Evolutionary conservation across 2,329 filamentous ascomycete species (phyloP).

Genomic region (Elsinoe perseae): DNA sequence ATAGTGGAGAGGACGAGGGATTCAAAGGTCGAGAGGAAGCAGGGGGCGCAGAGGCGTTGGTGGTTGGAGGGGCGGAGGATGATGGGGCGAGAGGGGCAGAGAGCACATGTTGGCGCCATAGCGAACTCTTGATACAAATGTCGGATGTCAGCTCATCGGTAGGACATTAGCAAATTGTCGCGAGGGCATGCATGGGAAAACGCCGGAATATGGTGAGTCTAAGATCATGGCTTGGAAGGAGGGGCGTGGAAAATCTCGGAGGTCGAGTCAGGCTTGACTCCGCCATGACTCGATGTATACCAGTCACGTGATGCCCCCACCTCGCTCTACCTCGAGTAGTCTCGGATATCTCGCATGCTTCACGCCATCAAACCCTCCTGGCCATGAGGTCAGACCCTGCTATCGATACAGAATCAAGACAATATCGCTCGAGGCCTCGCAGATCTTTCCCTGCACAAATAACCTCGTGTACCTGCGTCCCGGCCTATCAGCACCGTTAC

Average conservation of each 20-base stretch:
- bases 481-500: neutral
- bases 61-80: slow-evolving; percentile 94
- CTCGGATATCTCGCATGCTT: too few species aligned
- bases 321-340: neutral
- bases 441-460: neutral
- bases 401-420: neutral
- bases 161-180: too few species aligned
- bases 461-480: slow-evolving; percentile 7
- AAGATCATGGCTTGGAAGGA: neutral
- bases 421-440: neutral
- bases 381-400: neutral
- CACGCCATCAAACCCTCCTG: too few species aligned
- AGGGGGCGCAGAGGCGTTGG: slow-evolving; percentile 82
- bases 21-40: slow-evolving; percentile 84
- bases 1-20: slow-evolving; percentile 93
- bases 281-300: neutral
- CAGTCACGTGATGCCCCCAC: neutral
- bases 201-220: neutral
- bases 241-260: slow-evolving; percentile 7
- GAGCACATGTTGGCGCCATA: slow-evolving; percentile 61
- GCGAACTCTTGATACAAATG: neutral
- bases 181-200: neutral
- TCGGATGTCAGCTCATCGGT: neutral
- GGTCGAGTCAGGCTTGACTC: neutral
- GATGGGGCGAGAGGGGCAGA: slow-evolving; percentile 70